These are phyloP conservation scores for Komagataella pseudopastoris DNA, from an alignment of 805 yeast genomes.

Conservation along the genomic window DNA sequence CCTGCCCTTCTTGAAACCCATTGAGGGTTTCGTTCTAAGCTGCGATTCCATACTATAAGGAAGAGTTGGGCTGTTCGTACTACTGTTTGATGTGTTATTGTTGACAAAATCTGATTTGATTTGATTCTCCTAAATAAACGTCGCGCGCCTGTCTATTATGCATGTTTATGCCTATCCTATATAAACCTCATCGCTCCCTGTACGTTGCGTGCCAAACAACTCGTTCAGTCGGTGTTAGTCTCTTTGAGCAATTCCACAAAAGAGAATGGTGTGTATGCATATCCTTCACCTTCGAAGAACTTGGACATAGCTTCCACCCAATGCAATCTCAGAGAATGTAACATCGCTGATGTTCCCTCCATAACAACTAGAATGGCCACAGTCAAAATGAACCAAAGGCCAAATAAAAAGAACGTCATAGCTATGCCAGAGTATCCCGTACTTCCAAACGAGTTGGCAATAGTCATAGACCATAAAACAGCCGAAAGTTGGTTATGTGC, in stretches of 20 bases:
- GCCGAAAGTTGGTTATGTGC: slow-evolving; percentile 72
- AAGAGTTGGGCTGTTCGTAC: not conserved
- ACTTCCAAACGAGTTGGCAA: slow-evolving; percentile 44
- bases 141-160: not conserved
- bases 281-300: slow-evolving; percentile 68
- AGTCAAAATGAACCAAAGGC: slow-evolving; percentile 64
- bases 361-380: slow-evolving; percentile 57
- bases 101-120: not conserved
- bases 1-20: slow-evolving; percentile 18
- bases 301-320: slow-evolving; percentile 81
- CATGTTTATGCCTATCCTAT: not conserved
- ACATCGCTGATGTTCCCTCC: slow-evolving; percentile 84
- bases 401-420: slow-evolving; percentile 48
- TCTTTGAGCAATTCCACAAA: slow-evolving; percentile 20
- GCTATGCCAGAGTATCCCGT: slow-evolving; percentile 41
- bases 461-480: slow-evolving; percentile 69
- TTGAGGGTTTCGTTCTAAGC: not conserved
- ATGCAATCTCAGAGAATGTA: slow-evolving; percentile 63
- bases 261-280: slow-evolving; percentile 50
- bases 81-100: not conserved
- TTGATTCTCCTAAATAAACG: not conserved
- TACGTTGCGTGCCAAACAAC: not conserved
- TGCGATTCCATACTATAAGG: not conserved
- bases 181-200: not conserved
- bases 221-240: not conserved